phyloP scores from a whole-genome alignment of 106 monocot genomes.

The Platanthera guangdongensis region DNA sequence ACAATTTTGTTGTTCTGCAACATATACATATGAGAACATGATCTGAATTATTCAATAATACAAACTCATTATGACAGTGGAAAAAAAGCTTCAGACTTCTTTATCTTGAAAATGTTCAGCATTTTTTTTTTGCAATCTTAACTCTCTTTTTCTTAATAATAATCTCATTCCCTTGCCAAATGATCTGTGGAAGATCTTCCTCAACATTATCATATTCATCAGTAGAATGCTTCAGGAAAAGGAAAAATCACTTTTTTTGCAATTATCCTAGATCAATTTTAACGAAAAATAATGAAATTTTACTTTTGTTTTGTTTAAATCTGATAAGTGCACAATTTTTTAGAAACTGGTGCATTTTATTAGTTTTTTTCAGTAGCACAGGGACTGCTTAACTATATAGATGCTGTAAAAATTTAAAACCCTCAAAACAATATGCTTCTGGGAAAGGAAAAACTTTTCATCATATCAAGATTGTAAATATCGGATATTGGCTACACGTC shows the following conservation, averaged over 20 bases:
- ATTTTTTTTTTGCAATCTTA: constrained; percentile 40
- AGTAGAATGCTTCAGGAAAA: not conserved
- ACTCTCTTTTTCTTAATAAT: constrained; percentile 81
- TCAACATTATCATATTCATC: constrained; percentile 69
- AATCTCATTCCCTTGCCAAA: constrained; percentile 90
- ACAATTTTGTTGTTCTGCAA: not conserved
- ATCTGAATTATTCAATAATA: not conserved
- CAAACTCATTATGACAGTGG: not conserved
- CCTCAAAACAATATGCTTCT: too few relatives aligned
- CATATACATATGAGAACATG: too few relatives aligned
- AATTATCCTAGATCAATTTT: not conserved
- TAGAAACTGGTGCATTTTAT: not conserved
- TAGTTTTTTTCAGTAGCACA: not conserved
- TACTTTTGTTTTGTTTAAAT: not conserved
- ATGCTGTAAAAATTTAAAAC: not conserved
- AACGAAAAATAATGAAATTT: not conserved
- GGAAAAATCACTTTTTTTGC: not conserved
- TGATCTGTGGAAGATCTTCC: constrained; percentile 84
- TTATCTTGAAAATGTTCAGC: constrained; percentile 14
- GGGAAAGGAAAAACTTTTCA: too few relatives aligned
- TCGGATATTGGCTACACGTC: too few relatives aligned
- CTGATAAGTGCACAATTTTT: not conserved
- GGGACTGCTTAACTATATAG: not conserved
- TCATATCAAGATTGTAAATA: too few relatives aligned
- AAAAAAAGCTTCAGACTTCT: constrained; percentile 21